These are phyloP conservation scores for Ceratocystis harringtonii DNA, from an alignment of 2,329 filamentous ascomycete species.

Conservation along the genomic window DNA sequence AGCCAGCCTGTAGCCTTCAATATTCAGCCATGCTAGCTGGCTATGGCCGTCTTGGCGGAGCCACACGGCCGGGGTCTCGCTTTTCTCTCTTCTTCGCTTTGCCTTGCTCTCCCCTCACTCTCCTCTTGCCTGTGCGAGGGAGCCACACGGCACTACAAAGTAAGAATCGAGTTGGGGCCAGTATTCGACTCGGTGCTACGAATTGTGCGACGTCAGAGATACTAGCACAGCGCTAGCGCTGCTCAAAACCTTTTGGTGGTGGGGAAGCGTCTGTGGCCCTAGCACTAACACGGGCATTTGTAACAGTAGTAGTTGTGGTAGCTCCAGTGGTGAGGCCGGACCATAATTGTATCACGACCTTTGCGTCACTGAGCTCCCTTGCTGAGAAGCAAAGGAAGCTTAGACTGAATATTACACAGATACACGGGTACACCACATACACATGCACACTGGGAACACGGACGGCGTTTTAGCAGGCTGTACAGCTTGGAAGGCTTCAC, in stretches of 20 bases:
- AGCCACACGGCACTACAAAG: background rate
- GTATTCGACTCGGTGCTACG: background rate
- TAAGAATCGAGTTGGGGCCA: background rate
- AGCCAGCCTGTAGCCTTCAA: background rate
- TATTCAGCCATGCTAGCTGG: background rate
- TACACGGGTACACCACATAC: no score
- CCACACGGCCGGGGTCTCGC: background rate
- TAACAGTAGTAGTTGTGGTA: background rate
- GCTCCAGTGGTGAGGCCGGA: background rate
- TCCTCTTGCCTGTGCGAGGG: background rate
- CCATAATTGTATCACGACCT: background rate
- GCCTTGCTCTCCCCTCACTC: no score
- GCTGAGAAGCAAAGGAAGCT: background rate
- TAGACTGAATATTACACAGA: background rate
- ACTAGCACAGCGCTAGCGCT: background rate
- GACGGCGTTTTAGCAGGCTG: background rate
- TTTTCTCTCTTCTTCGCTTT: no score
- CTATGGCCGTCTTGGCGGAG: background rate
- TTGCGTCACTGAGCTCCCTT: background rate
- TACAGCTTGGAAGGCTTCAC: no score
- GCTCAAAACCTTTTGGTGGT: background rate
- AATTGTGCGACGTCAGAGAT: background rate
- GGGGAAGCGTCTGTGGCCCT: background rate
- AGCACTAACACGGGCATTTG: background rate
- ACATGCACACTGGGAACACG: background rate